These are phyloP conservation scores for Hypoxylon sp. DNA, from an alignment of 2,329 filamentous ascomycete genomes.

Conservation along the genomic window DNA sequence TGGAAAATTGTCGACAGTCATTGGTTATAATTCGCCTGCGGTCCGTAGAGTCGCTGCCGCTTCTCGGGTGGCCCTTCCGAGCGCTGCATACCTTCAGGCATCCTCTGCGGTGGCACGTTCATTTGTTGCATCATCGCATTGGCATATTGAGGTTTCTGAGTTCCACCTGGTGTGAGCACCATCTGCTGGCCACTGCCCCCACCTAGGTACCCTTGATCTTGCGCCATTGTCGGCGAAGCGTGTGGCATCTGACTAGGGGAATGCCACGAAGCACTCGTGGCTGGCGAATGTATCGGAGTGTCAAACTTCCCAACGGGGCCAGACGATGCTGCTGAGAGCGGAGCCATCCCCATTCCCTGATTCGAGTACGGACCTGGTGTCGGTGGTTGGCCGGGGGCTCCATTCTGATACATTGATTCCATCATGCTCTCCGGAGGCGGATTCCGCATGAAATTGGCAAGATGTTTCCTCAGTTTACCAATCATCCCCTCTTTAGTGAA, in stretches of 20 bases:
- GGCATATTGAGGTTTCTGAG: slow-evolving; percentile 56
- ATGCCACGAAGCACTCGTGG: slow-evolving; percentile 64
- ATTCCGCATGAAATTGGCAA: slow-evolving; percentile 85
- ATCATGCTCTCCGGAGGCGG: slow-evolving; percentile 61
- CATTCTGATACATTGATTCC: slow-evolving; percentile 54
- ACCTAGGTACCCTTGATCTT: slow-evolving; percentile 61
- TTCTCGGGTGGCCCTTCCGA: slow-evolving; percentile 65
- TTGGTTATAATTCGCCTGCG: slow-evolving; percentile 60
- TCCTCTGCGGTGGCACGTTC: slow-evolving; percentile 51
- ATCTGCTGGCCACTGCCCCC: slow-evolving; percentile 60
- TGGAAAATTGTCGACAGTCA: slow-evolving; percentile 32
- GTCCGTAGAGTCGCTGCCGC: slow-evolving; percentile 65
- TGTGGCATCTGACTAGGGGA: slow-evolving; percentile 68
- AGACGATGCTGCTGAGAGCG: slow-evolving; percentile 53
- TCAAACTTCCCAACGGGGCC: slow-evolving; percentile 64
- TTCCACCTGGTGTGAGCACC: slow-evolving; percentile 58
- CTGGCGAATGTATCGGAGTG: slow-evolving; percentile 69
- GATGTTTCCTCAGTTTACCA: slow-evolving; percentile 88
- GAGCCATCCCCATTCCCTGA: slow-evolving; percentile 55
- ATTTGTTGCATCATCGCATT: slow-evolving; percentile 59
- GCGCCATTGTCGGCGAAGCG: slow-evolving; percentile 64
- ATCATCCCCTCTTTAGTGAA: slow-evolving; percentile 92
- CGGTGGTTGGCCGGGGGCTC: slow-evolving; percentile 50
- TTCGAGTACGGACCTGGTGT: slow-evolving; percentile 54
- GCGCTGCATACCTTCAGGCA: slow-evolving; percentile 54